Evolutionary conservation across 129 eudicot species (phyloP).

Genomic region (Chrysanthemum makinoi): DNA sequence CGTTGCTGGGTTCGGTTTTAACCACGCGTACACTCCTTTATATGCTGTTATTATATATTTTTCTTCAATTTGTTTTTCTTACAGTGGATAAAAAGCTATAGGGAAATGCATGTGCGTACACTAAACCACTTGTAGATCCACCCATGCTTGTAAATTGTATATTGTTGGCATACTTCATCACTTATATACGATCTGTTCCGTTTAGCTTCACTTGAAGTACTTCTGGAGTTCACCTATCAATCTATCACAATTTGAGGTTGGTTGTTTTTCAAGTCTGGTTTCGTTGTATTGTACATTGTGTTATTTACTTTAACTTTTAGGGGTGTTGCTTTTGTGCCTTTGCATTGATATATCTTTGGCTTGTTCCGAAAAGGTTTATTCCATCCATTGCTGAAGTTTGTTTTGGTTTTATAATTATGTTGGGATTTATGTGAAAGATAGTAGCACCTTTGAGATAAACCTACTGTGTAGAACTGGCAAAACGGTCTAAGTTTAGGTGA

Average conservation of each 20-base stretch:
- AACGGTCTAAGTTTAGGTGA: too few species aligned
- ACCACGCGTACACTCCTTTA: neutral
- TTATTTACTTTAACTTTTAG: too few species aligned
- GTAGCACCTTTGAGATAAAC: neutral
- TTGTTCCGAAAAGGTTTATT: neutral
- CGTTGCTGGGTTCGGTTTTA: constrained; percentile 98
- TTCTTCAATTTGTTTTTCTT: neutral
- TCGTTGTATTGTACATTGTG: too few species aligned
- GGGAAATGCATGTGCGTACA: too few species aligned
- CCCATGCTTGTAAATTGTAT: neutral
- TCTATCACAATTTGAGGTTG: too few species aligned
- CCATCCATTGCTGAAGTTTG: neutral
- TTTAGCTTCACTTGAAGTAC: too few species aligned
- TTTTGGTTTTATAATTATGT: neutral
- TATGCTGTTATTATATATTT: neutral
- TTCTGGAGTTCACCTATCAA: too few species aligned
- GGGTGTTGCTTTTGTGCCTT: neutral
- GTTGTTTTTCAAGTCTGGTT: neutral
- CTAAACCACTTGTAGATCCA: too few species aligned
- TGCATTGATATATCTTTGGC: neutral
- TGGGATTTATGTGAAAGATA: neutral
- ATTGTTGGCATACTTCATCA: neutral
- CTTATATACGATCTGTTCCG: too few species aligned
- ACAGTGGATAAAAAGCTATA: too few species aligned
- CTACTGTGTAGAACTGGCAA: too few species aligned